Evolutionary conservation across 106 monocot species (phyloP).

Genomic region (Dioscorea zingiberensis): DNA sequence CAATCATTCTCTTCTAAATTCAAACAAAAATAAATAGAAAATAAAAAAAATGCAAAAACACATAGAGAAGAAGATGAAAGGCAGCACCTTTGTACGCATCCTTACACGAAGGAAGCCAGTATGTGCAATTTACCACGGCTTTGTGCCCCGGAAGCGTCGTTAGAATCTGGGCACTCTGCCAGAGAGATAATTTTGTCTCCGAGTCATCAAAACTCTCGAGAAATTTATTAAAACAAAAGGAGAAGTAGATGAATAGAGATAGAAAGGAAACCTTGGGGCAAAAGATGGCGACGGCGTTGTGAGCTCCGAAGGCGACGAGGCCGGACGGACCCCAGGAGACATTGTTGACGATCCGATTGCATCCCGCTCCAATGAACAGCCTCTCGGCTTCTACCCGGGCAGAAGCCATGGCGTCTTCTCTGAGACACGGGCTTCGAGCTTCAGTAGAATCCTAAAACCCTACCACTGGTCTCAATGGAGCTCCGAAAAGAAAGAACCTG

Average conservation of each 20-base stretch:
- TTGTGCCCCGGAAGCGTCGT: slow-evolving; percentile 87
- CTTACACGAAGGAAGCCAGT: slow-evolving; percentile 77
- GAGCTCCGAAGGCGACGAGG: slow-evolving; percentile 82
- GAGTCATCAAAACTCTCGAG: neutral
- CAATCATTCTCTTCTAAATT: neutral
- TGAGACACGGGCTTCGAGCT: too few species aligned
- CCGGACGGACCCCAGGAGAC: slow-evolving; percentile 91
- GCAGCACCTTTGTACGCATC: slow-evolving; percentile 57
- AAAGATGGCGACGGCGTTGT: slow-evolving; percentile 91
- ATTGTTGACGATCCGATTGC: slow-evolving; percentile 91
- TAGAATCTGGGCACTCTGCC: slow-evolving; percentile 82
- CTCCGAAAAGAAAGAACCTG: too few species aligned
- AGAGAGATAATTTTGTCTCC: neutral
- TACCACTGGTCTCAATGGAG: too few species aligned
- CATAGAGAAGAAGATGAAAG: neutral
- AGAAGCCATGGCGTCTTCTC: neutral
- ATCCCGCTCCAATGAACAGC: slow-evolving; percentile 80
- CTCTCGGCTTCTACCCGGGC: slow-evolving; percentile 39
- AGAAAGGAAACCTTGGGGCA: slow-evolving; percentile 47
- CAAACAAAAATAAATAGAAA: neutral
- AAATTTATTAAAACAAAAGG: neutral
- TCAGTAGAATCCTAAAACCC: too few species aligned
- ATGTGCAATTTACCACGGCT: slow-evolving; percentile 82
- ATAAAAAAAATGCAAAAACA: neutral
- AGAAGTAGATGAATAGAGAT: neutral